Evolutionary conservation across 768 basidiomycete genomes (phyloP).

Genomic region (Psilocybe cubensis): DNA sequence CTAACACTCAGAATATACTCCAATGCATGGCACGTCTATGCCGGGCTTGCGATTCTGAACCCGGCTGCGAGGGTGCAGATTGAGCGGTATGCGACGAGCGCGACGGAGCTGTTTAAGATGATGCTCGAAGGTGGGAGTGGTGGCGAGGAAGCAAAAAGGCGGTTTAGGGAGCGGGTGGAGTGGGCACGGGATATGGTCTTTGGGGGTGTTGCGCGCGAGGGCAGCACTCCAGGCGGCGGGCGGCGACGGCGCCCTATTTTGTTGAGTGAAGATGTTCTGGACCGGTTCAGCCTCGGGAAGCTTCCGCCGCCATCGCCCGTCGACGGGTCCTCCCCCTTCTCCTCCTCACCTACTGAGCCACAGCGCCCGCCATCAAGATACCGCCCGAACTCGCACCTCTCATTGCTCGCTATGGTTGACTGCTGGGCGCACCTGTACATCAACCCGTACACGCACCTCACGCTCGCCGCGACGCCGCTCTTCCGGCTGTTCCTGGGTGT

Average conservation of each 20-base stretch:
- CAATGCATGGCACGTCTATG: conserved; percentile 99
- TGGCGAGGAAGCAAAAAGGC: conserved; percentile 38
- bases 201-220: conserved; percentile 38
- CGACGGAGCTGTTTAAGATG: conserved; percentile 92
- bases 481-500: conserved; percentile 98
- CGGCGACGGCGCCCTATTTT: conserved; percentile 64
- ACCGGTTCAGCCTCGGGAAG: conserved; percentile 84
- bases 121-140: conserved; percentile 72
- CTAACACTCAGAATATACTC: conserved; percentile 95
- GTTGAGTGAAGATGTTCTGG: conserved; percentile 81
- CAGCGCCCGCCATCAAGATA: conserved; percentile 46
- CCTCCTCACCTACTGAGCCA: conserved; percentile 6
- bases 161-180: conserved; percentile 73
- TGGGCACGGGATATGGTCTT: conserved; percentile 81
- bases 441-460: conserved; percentile 88
- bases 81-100: conserved; percentile 84
- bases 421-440: conserved; percentile 91
- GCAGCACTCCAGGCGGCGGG: conserved; percentile 8
- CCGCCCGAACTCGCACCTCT: conserved; percentile 86
- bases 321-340: conserved; percentile 9
- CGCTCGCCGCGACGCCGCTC: conserved; percentile 93
- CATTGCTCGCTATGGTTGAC: conserved; percentile 97
- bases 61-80: conserved; percentile 89
- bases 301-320: conserved; percentile 12
- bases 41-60: conserved; percentile 97